These are phyloP conservation scores for Claviceps sp. DNA, from an alignment of 2,329 filamentous ascomycete genomes.

Conservation along the genomic window DNA sequence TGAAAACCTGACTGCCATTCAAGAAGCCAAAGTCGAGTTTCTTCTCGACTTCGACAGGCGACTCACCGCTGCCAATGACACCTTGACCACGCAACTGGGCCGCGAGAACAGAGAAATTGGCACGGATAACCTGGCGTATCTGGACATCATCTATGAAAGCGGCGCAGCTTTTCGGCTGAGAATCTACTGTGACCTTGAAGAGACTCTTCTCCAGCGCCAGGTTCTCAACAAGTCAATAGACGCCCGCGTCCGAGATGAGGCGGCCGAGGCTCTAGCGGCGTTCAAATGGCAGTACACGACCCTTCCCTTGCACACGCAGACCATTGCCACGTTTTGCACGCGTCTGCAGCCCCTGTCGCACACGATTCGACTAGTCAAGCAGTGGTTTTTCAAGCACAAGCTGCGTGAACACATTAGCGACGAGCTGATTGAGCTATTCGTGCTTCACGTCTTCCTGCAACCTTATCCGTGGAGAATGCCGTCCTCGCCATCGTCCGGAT, in stretches of 20 bases:
- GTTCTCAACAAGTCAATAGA: constrained; percentile 60
- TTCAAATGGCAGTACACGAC: constrained; percentile 62
- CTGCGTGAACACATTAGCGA: constrained; percentile 62
- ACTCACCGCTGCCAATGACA: constrained; percentile 46
- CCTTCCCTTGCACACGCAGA: constrained; percentile 67
- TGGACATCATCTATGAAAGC: constrained; percentile 65
- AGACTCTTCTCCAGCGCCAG: constrained; percentile 64
- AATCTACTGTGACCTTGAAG: constrained; percentile 80
- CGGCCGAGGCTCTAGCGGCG: constrained; percentile 53
- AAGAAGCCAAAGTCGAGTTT: constrained; percentile 88
- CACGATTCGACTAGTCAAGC: constrained; percentile 73
- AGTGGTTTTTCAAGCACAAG: constrained; percentile 79
- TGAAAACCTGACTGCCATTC: constrained; percentile 79
- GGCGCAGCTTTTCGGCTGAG: constrained; percentile 70
- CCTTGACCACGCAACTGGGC: constrained; percentile 57
- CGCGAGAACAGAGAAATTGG: constrained; percentile 61
- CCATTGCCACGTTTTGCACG: constrained; percentile 66
- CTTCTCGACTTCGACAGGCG: constrained; percentile 62
- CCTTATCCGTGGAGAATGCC: constrained; percentile 72
- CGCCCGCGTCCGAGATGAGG: constrained; percentile 51
- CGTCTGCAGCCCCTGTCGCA: constrained; percentile 67
- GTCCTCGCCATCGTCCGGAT: constrained; percentile 63
- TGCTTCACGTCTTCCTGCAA: constrained; percentile 63
- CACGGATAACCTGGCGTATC: constrained; percentile 63
- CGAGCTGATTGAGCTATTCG: constrained; percentile 76